Evolutionary conservation across 1,284 basidiomycete genomes (phyloP).

Genomic region (Sporisorium graminicola): DNA sequence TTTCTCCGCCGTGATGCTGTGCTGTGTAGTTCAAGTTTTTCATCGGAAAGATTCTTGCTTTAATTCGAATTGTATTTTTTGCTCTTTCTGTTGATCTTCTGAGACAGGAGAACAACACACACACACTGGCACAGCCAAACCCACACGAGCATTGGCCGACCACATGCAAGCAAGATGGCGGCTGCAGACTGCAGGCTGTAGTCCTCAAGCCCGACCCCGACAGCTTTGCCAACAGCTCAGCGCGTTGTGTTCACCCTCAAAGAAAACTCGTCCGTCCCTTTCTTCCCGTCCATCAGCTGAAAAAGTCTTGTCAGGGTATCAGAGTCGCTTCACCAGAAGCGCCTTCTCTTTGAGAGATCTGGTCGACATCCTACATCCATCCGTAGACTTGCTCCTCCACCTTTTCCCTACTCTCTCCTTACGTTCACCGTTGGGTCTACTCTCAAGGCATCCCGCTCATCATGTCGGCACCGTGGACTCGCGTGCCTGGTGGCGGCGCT

Average conservation of each 20-base stretch:
- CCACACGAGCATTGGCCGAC: background rate
- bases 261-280: background rate
- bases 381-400: background rate
- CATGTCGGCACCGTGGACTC: constrained; percentile 49
- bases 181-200: constrained; percentile 13
- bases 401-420: background rate
- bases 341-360: background rate
- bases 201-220: background rate
- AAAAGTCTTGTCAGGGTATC: no score
- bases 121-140: no score
- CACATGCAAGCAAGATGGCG: constrained; percentile 4
- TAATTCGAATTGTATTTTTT: background rate
- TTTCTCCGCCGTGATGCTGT: background rate
- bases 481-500: constrained; percentile 33
- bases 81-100: background rate
- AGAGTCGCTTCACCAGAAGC: background rate
- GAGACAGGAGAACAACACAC: constrained; percentile 1
- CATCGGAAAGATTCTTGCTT: background rate
- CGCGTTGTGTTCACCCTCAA: background rate
- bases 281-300: background rate
- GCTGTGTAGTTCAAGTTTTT: background rate
- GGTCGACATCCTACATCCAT: background rate
- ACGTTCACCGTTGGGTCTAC: background rate
- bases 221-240: constrained; percentile 2
- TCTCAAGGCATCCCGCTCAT: background rate